Percentiles rank a stretch among this genome's conserved stretches.
phyloP scores from a whole-genome alignment of 768 basidiomycete species.

The Dendrothele bispora region DNA sequence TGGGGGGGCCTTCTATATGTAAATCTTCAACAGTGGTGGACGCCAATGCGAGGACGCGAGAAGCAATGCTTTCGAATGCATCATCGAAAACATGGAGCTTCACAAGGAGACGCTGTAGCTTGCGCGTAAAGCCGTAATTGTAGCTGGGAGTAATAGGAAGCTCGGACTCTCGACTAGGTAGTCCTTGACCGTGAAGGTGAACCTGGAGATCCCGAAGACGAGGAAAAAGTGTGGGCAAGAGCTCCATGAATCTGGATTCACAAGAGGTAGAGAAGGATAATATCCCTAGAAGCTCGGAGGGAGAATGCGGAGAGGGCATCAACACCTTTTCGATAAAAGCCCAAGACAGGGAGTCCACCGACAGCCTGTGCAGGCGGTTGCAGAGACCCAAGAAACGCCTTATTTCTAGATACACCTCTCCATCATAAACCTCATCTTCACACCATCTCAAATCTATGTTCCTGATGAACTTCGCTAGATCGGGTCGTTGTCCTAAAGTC shows the following conservation, averaged over 20 bases:
- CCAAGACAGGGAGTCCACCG: neutral
- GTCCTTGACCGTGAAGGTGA: neutral
- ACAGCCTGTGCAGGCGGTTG: neutral
- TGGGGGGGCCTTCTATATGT: neutral
- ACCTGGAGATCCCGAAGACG: neutral
- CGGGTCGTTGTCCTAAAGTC: constrained; percentile 23
- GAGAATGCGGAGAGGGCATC: too few species aligned
- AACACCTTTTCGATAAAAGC: too few species aligned
- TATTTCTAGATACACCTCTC: neutral
- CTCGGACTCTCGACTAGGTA: neutral
- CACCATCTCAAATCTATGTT: neutral
- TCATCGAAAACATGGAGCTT: neutral
- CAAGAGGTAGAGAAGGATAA: neutral
- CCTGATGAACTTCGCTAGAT: constrained; percentile 21
- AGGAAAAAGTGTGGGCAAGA: neutral
- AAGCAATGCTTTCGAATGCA: neutral
- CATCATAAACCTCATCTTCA: neutral
- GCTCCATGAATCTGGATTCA: neutral
- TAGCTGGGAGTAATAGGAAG: neutral
- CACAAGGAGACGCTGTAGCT: neutral
- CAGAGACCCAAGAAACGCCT: neutral
- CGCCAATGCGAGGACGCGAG: neutral
- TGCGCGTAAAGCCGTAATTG: too few species aligned
- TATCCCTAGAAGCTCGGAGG: neutral
- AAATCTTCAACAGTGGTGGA: neutral